Evolutionary conservation across 108 stramenopile species (phyloP), one percentile per base, ranked within the genome.

Genomic region (Stephanodiscus triporus): DNA sequence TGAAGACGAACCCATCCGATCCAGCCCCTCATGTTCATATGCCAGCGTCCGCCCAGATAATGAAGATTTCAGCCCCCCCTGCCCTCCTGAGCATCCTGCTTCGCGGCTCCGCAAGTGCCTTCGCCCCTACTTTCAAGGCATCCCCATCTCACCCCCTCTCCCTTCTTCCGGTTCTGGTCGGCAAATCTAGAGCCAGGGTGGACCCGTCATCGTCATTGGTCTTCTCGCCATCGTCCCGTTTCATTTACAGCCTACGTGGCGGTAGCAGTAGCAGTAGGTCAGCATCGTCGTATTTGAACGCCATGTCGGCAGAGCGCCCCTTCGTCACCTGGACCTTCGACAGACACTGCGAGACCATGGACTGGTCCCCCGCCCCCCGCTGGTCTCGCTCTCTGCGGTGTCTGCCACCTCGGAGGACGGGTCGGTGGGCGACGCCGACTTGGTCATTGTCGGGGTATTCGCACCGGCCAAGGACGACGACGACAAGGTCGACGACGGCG

Each of bases 321-420:
- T 94, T 94, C 69, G 64, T 75, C 16, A 95, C 91, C 0, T 95
- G 95, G 95, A 78, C 89, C 2, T 95, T 84, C 75, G 91, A 95
- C 66, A 77, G 79, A 36, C 84, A 88, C 9, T 93, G 91, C 66
- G 80, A 80, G 9, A 68, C 83, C 6, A 95, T 95, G 92, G 86
- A 81, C 19, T 91, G 89, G 89, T 87, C 62, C 43, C 77, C 78
- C 19, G 34, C 90, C 13, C n/a, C 55, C 78, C 17, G 63, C 59
- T n/a, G 9, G 81, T 72, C 14, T 58, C 75, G 0, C 62, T 91
- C 26, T 43, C 78, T 30, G 73, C 71, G 22, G 45, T 40, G 20
- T 43, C 64, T 19, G 40, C 27, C 19, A 16, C 71, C 19, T 38
- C 47, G 27, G 67, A 65, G 2, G 64, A 56, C 11, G 70, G 80